A percentile compares a stretch with the other conserved stretches of the same genome.
Conservation (phyloP, 2,329 filamentous ascomycete species). For the Alternaria gansuensis region DNA sequence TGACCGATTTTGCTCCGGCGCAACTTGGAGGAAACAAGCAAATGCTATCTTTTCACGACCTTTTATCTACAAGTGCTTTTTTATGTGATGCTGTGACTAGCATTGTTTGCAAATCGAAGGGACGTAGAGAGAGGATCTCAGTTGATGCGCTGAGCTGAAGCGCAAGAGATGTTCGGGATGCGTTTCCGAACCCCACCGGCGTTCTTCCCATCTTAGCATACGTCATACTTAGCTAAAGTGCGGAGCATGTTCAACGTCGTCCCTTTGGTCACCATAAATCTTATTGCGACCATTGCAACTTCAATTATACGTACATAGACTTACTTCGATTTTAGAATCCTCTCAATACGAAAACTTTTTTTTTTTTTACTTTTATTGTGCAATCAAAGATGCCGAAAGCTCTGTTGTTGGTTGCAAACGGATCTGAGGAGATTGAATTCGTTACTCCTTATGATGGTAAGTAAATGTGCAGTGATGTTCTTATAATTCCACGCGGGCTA, state of each 20-base stretch:
- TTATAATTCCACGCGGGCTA: not conserved
- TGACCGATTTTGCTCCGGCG: slow-evolving; percentile 8
- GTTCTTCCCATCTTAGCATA: slow-evolving; percentile 12
- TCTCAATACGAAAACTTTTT: not conserved
- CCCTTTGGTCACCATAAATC: not conserved
- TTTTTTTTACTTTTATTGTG: not conserved
- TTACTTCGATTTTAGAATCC: too few relatives aligned
- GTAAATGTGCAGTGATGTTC: not conserved
- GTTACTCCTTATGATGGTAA: slow-evolving; percentile 54
- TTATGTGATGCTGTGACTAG: not conserved
- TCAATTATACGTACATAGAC: not conserved
- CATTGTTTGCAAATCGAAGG: too few relatives aligned
- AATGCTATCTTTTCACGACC: slow-evolving; percentile 20
- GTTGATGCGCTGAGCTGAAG: too few relatives aligned
- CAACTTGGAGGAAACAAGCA: slow-evolving; percentile 9
- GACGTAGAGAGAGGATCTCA: too few relatives aligned
- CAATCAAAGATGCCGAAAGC: slow-evolving; percentile 44
- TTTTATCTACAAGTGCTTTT: not conserved
- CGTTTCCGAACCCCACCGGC: slow-evolving; percentile 2
- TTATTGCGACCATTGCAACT: not conserved
- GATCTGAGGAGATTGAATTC: slow-evolving; percentile 55
- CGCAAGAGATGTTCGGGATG: not conserved
- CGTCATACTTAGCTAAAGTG: slow-evolving; percentile 16
- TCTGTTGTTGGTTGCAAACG: slow-evolving; percentile 52
- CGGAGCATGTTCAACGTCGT: not conserved